phyloP scores from a whole-genome alignment of 148 eudicot genomes.

The Cornus kousa region DNA sequence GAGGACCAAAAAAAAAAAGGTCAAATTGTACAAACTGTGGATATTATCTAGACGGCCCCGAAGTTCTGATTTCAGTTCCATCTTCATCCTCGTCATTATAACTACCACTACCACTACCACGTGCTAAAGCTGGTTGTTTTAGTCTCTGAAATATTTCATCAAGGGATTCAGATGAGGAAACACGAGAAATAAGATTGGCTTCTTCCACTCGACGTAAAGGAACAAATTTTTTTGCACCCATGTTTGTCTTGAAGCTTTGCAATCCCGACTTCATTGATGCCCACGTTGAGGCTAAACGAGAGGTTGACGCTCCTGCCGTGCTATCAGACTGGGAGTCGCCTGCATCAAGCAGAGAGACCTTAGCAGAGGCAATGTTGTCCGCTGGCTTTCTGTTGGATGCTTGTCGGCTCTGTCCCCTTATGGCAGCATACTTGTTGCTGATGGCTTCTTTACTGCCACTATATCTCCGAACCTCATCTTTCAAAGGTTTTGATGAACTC shows the following conservation, averaged over 20 bases:
- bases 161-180: conserved; percentile 71
- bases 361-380: conserved; percentile 54
- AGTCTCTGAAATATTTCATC: conserved; percentile 82
- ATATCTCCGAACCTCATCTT: conserved; percentile 50
- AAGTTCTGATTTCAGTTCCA: conserved; percentile 20
- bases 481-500: conserved; percentile 43
- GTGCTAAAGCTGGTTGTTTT: conserved; percentile 54
- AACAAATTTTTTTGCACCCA: conserved; percentile 61
- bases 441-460: conserved; percentile 65
- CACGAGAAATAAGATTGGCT: conserved; percentile 35
- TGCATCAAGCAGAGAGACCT: conserved; percentile 63
- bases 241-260: conserved; percentile 58
- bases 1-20: no score
- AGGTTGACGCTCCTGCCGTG: conserved; percentile 32
- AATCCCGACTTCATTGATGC: conserved; percentile 73
- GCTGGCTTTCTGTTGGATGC: conserved; percentile 37
- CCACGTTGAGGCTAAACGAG: conserved; percentile 71
- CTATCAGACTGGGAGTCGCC: conserved; percentile 32
- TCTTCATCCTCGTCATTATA: conserved; percentile 51
- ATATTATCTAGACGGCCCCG: not conserved
- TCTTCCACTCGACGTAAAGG: conserved; percentile 55
- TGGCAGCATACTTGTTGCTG: conserved; percentile 69
- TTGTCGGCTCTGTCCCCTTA: conserved; percentile 65
- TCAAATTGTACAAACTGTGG: not conserved
- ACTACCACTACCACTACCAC: conserved; percentile 24